phyloP scores from a whole-genome alignment of 495 filamentous ascomycete species.

The Annulohypoxylon nitens region DNA sequence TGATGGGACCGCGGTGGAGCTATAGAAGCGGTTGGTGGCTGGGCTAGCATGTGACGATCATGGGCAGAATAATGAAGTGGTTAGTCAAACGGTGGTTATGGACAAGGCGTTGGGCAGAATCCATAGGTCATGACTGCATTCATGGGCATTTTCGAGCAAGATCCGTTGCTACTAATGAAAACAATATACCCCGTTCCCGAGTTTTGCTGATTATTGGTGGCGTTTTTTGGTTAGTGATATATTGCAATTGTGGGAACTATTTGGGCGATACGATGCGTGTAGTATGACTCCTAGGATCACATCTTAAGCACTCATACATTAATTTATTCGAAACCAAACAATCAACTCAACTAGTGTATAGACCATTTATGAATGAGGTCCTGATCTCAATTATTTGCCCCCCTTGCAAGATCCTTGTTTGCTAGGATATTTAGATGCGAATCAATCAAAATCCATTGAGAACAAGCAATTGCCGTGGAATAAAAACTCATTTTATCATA shows the following conservation, averaged over 20 bases:
- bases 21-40: slow-evolving; percentile 5
- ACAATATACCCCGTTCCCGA: slow-evolving; percentile 27
- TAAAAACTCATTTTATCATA: too few relatives aligned
- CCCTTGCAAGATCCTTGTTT: too few relatives aligned
- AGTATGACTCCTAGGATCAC: neutral
- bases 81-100: slow-evolving; percentile 13
- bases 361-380: too few relatives aligned
- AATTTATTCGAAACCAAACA: neutral
- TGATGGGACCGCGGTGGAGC: slow-evolving; percentile 3
- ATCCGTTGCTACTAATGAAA: slow-evolving; percentile 29
- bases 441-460: too few relatives aligned
- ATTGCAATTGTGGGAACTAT: neutral
- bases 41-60: slow-evolving; percentile 12
- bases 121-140: slow-evolving; percentile 43
- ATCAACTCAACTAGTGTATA: too few relatives aligned
- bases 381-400: too few relatives aligned
- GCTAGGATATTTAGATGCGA: too few relatives aligned
- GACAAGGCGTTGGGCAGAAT: slow-evolving; percentile 32
- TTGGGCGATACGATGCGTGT: neutral
- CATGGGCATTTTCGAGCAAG: slow-evolving; percentile 22
- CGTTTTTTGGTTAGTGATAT: neutral
- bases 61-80: slow-evolving; percentile 1
- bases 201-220: neutral
- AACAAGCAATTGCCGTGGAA: too few relatives aligned
- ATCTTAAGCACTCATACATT: neutral